A percentile compares a stretch with the other conserved stretches of the same genome.
phyloP scores from a whole-genome alignment of 805 yeast genomes.

The Metschnikowia kunwiensis region DNA sequence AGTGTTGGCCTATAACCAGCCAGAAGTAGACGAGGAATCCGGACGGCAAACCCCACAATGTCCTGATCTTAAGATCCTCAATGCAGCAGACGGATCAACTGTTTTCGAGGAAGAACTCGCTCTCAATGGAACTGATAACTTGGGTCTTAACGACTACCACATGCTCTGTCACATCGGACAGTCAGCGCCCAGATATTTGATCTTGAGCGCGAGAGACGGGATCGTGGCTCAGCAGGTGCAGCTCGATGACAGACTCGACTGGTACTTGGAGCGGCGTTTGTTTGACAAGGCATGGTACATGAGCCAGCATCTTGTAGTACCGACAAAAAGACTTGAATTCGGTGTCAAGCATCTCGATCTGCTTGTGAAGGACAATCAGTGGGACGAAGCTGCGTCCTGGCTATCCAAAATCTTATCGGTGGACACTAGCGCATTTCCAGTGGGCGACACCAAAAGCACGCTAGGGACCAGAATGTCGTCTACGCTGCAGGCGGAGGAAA shows the following conservation, averaged over 20 bases:
- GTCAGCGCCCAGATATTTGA: slow-evolving; percentile 48
- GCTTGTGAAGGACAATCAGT: slow-evolving; percentile 42
- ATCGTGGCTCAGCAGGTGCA: slow-evolving; percentile 72
- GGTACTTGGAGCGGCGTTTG: slow-evolving; percentile 59
- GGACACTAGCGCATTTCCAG: slow-evolving; percentile 23
- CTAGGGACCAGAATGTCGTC: slow-evolving; percentile 17
- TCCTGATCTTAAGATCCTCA: slow-evolving; percentile 75
- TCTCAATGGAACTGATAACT: slow-evolving; percentile 46
- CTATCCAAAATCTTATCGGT: slow-evolving; percentile 29
- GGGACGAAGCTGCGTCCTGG: slow-evolving; percentile 56
- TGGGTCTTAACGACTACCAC: slow-evolving; percentile 80
- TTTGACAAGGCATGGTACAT: slow-evolving; percentile 77
- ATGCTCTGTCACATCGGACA: slow-evolving; percentile 52
- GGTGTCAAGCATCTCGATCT: slow-evolving; percentile 57
- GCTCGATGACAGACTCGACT: slow-evolving; percentile 63
- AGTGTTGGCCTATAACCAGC: slow-evolving; percentile 51
- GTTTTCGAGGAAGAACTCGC: slow-evolving; percentile 76
- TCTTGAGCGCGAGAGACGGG: slow-evolving; percentile 80
- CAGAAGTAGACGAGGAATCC: slow-evolving; percentile 23
- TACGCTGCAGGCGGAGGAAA: slow-evolving; percentile 16
- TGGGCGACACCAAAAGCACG: slow-evolving; percentile 33
- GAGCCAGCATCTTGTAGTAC: slow-evolving; percentile 54
- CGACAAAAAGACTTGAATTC: slow-evolving; percentile 48
- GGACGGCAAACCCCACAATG: slow-evolving; percentile 33
- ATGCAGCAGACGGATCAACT: slow-evolving; percentile 65